These are phyloP conservation scores for Piper betle DNA, from an alignment of 164 flowering plant genomes.

Conservation along the genomic window DNA sequence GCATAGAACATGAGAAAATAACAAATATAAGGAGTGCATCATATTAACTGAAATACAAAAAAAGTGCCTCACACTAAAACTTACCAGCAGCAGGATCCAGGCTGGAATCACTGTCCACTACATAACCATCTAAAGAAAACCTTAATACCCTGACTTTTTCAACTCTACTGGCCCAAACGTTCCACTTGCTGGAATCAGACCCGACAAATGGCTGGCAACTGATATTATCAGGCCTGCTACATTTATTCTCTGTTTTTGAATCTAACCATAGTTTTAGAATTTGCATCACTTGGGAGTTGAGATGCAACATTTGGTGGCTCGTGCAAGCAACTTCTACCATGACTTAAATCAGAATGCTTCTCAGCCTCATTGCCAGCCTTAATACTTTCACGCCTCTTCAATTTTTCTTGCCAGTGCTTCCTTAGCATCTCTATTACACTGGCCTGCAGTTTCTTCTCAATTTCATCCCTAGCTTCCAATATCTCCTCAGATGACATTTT, in stretches of 20 bases:
- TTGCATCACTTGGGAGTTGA: constrained; percentile 7
- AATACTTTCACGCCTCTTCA: constrained; percentile 24
- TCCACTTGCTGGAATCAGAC: constrained; percentile 34
- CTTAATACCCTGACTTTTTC: constrained; percentile 62
- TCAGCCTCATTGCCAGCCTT: constrained; percentile 6
- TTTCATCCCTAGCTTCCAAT: constrained; percentile 68
- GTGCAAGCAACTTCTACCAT: constrained; percentile 7
- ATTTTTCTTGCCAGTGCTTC: constrained; percentile 44
- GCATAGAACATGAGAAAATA: neutral
- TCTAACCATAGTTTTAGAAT: constrained; percentile 7
- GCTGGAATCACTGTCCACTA: constrained; percentile 23
- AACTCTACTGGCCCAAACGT: constrained; percentile 74
- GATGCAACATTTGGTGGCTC: constrained; percentile 4
- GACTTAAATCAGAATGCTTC: constrained; percentile 4
- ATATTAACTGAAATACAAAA: neutral
- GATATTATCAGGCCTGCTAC: constrained; percentile 8
- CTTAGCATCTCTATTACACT: constrained; percentile 37
- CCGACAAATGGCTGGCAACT: constrained; percentile 10
- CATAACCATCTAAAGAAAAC: constrained; percentile 69
- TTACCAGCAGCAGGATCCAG: constrained; percentile 21
- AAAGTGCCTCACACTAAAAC: neutral
- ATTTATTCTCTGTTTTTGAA: constrained; percentile 6
- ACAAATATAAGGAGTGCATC: neutral
- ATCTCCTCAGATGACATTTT: constrained; percentile 73
- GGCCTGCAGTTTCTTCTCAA: constrained; percentile 64